Evolutionary conservation across 2,329 filamentous ascomycete genomes (phyloP).

Genomic region (Xylariaceae sp.): DNA sequence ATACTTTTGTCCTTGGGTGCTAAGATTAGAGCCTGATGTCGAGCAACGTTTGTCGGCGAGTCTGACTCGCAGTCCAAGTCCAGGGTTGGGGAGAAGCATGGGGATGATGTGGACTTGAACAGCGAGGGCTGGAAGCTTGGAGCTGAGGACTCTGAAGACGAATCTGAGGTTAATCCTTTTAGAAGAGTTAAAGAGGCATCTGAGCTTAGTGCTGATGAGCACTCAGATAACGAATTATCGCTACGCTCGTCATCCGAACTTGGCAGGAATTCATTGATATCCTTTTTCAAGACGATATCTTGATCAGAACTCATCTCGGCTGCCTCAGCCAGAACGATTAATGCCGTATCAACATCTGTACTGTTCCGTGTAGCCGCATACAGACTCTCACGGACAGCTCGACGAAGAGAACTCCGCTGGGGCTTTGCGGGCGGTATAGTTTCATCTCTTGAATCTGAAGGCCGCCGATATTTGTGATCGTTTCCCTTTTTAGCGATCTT

Average conservation of each 20-base stretch:
- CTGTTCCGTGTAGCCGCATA: not conserved
- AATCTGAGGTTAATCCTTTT: not conserved
- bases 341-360: not conserved
- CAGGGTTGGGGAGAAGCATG: not conserved
- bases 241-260: not conserved
- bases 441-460: not conserved
- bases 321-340: not conserved
- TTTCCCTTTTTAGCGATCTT: not conserved
- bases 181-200: not conserved
- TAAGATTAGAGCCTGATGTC: not conserved
- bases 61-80: too few species aligned
- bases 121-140: not conserved
- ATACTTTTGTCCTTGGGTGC: not conserved
- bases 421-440: not conserved
- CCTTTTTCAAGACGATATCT: not conserved
- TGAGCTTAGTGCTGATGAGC: not conserved
- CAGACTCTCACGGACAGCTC: conserved; percentile 13
- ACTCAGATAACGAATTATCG: not conserved
- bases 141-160: not conserved
- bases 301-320: not conserved
- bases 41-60: not conserved
- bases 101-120: not conserved
- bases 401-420: conserved; percentile 21
- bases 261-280: not conserved
- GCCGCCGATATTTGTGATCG: not conserved